Evolutionary conservation across 2,329 filamentous ascomycete genomes (phyloP).

Genomic region (Verruconis gallopava): DNA sequence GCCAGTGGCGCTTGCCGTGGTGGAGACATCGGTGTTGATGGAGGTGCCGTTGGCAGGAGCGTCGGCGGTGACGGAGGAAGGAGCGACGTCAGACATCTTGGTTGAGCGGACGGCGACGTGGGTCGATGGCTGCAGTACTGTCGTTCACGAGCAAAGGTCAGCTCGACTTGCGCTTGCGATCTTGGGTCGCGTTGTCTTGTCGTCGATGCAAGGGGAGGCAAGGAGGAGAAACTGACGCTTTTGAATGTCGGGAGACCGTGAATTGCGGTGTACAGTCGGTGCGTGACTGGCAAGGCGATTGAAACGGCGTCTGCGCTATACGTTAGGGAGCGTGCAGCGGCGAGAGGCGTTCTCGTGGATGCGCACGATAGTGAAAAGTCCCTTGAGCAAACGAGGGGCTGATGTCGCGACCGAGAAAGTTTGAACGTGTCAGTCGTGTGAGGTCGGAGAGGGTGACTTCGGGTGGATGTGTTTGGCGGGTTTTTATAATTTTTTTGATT

Average conservation of each 20-base stretch:
- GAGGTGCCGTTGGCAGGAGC: constrained; percentile 46
- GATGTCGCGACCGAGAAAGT: not conserved
- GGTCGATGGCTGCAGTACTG: not conserved
- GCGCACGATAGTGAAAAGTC: not conserved
- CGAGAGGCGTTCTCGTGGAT: not conserved
- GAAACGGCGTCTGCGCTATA: not conserved
- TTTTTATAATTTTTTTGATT: constrained; percentile 16
- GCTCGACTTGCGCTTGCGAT: not conserved
- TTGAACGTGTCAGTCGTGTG: constrained; percentile 6
- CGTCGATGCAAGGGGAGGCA: not conserved
- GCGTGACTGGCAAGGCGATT: not conserved
- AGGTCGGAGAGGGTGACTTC: not conserved
- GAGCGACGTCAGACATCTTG: constrained; percentile 24
- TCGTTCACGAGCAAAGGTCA: not conserved
- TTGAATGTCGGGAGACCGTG: constrained; percentile 1
- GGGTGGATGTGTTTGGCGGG: not conserved
- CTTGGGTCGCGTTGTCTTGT: not conserved
- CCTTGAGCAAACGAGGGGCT: constrained; percentile 2
- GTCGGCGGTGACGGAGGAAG: constrained; percentile 38
- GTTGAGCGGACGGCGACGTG: no score
- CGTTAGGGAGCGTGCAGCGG: not conserved
- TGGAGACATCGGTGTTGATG: constrained; percentile 61
- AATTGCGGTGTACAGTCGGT: not conserved
- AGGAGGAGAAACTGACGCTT: constrained; percentile 5
- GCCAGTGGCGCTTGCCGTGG: constrained; percentile 47